phyloP scores from a whole-genome alignment of 2,329 filamentous ascomycete genomes.

The Lachnellula arida region DNA sequence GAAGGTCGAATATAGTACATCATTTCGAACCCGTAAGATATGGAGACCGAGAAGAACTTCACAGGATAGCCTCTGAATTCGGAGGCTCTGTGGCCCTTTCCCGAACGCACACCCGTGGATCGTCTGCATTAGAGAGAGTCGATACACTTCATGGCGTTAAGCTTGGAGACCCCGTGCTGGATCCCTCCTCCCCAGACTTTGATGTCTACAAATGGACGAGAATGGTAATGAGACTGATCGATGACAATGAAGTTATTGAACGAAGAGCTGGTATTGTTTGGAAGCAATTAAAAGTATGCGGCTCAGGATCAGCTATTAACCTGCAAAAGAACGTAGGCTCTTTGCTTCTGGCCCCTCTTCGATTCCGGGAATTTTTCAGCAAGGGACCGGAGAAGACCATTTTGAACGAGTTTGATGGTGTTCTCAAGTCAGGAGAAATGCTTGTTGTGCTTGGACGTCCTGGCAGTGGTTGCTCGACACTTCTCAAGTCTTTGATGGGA shows the following conservation, averaged over 20 bases:
- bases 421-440: conserved; percentile 61
- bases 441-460: conserved; percentile 65
- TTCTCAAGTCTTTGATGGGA: conserved; percentile 56
- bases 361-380: conserved; percentile 51
- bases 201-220: conserved; percentile 46
- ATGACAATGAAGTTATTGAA: conserved; percentile 50
- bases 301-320: conserved; percentile 62
- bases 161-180: conserved; percentile 44
- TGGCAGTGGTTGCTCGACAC: conserved; percentile 58
- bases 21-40: conserved; percentile 22
- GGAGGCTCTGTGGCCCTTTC: conserved; percentile 9
- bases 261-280: conserved; percentile 57
- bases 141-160: conserved; percentile 36
- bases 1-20: conserved; percentile 14
- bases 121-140: conserved; percentile 11
- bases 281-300: conserved; percentile 61
- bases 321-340: conserved; percentile 64
- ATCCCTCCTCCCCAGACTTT: conserved; percentile 47
- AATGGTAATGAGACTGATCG: conserved; percentile 40
- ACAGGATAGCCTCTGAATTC: conserved; percentile 25
- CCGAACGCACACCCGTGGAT: conserved; percentile 10
- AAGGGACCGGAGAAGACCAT: conserved; percentile 53
- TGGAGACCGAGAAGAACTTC: conserved; percentile 25
- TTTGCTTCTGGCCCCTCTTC: conserved; percentile 52
- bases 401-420: conserved; percentile 58